phyloP scores from a whole-genome alignment of 148 eudicot genomes.

The Suaeda aralocaspica region DNA sequence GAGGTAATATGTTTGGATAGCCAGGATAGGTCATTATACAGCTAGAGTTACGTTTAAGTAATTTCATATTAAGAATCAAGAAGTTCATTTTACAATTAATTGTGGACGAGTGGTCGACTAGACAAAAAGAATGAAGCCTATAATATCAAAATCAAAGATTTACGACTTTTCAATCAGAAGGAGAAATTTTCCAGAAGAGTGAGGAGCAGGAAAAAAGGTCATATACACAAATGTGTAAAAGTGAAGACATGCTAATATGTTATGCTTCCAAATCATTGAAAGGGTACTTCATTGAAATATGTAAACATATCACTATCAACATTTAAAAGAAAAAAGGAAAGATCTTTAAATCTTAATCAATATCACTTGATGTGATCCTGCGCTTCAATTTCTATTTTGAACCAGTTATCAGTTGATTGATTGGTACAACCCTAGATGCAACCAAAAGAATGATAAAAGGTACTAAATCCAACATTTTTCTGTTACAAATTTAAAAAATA shows the following conservation, averaged over 20 bases:
- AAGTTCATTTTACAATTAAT: too few species aligned
- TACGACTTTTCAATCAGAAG: too few species aligned
- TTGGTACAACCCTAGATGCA: neutral
- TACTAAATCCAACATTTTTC: slow-evolving; percentile 10
- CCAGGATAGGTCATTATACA: too few species aligned
- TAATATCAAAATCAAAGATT: too few species aligned
- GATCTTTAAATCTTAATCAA: neutral
- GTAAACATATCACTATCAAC: neutral
- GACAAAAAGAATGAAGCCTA: too few species aligned
- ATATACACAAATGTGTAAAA: neutral
- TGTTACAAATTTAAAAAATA: slow-evolving; percentile 1
- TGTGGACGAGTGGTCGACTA: too few species aligned
- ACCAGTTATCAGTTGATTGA: neutral
- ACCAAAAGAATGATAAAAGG: neutral
- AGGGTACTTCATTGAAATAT: neutral
- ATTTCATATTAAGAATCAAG: too few species aligned
- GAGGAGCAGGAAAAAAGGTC: neutral
- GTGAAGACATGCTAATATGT: neutral
- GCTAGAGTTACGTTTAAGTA: too few species aligned
- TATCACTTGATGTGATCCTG: neutral
- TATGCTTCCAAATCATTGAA: neutral
- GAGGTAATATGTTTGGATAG: too few species aligned
- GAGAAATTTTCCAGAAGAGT: neutral
- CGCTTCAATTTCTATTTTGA: neutral
- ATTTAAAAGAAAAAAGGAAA: neutral